Evolutionary conservation across 495 filamentous ascomycete species (phyloP), one percentile per base, ranked within the genome.

Genomic region (Daldinia caldariorum): DNA sequence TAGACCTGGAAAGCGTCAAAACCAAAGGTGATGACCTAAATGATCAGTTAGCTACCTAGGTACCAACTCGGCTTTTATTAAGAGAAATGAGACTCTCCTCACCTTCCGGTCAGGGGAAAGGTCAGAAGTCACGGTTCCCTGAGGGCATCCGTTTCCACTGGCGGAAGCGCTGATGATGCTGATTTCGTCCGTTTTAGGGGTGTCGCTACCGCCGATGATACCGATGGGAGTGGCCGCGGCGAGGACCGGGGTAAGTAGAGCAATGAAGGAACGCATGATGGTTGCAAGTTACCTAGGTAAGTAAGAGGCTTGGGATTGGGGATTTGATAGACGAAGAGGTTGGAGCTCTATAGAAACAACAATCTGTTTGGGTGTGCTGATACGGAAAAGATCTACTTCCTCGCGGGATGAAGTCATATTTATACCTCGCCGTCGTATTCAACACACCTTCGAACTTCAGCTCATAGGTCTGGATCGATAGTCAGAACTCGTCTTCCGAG

Each of bases 1-100:
- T 85, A 87, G 67, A 83, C 84, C 76, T 86, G 85, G 81, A 87
- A 86, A 50, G 74, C 67, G 71, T 87, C 84, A 65, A 87, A 87
- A 63, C 83, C 85, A 68, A 85, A 85, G 63, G 85, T 87, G 79
- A 87, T 82, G 74, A 85, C 78, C 83, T 85, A 58, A n/a, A 55
- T 41, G 35, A 50, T 47, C 38, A 26, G 20, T 71, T 53, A 71
- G 54, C 63, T 14, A 51, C 22, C 29, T 53, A 71, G 54, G 61
- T 14, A 51, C 22, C 29, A 29, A 34, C 12, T 43, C 9, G 31
- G 58, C 29, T 1, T 1, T 37, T 9, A 12, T 43, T 6, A 10
- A 6, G 18, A n/a, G 14, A 47, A 6, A 29, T 31, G 62, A 51
- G 2, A 10, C n/a, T 68, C 80, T 35, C 26, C 26, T 79, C 55